Percentiles rank a stretch among this genome's conserved stretches.
phyloP scores from a whole-genome alignment of 2,329 filamentous ascomycete genomes.

The Calycina marina region DNA sequence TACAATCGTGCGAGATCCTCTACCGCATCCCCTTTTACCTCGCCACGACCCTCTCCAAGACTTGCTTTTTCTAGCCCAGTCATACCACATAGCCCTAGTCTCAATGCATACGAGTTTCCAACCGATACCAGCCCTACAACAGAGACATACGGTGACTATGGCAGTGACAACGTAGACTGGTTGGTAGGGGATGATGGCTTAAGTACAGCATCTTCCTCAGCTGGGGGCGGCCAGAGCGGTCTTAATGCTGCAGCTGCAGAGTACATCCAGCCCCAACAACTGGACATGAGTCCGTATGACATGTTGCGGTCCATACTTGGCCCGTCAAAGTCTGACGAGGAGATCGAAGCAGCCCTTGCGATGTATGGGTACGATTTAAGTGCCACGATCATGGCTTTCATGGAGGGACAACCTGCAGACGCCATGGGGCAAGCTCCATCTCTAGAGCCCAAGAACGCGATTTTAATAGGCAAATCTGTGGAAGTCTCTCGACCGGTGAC shows the following conservation, averaged over 20 bases:
- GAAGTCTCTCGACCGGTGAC: slow-evolving; percentile 59
- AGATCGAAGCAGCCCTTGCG: slow-evolving; percentile 83
- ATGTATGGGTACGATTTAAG: slow-evolving; percentile 86
- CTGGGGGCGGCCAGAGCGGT: slow-evolving; percentile 48
- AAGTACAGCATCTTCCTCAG: slow-evolving; percentile 63
- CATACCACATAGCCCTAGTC: slow-evolving; percentile 83
- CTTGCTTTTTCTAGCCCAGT: slow-evolving; percentile 78
- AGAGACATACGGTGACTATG: slow-evolving; percentile 82
- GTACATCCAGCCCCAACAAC: slow-evolving; percentile 51
- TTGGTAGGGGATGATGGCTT: slow-evolving; percentile 77
- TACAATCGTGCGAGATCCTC: slow-evolving; percentile 67
- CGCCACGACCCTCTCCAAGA: slow-evolving; percentile 81
- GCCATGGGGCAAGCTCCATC: slow-evolving; percentile 29
- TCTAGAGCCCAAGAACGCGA: slow-evolving; percentile 44
- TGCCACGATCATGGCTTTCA: slow-evolving; percentile 77
- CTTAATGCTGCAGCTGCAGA: slow-evolving; percentile 73
- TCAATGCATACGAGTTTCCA: slow-evolving; percentile 90
- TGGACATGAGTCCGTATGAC: slow-evolving; percentile 95
- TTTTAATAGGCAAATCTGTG: slow-evolving; percentile 85
- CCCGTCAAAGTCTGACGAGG: slow-evolving; percentile 78
- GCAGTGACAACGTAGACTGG: slow-evolving; percentile 94
- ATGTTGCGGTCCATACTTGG: slow-evolving; percentile 92
- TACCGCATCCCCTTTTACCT: slow-evolving; percentile 80
- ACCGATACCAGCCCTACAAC: slow-evolving; percentile 67
- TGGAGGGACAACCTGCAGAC: slow-evolving; percentile 52